phyloP scores from a whole-genome alignment of 129 eudicot species.

The Mikania micrantha region DNA sequence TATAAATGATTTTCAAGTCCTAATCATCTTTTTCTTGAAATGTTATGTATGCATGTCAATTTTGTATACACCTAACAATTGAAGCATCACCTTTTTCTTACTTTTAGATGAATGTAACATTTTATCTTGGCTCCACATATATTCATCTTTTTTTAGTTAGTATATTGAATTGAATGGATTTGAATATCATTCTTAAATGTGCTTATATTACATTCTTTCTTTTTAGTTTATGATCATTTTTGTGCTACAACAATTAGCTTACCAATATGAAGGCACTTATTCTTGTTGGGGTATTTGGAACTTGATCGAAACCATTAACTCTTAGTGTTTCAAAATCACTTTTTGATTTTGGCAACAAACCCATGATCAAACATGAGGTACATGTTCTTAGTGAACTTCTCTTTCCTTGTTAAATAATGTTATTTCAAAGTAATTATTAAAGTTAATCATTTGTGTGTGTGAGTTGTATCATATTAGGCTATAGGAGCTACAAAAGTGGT shows the following conservation, averaged over 20 bases:
- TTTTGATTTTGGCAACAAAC: constrained; percentile 94
- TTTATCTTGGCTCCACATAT: no score
- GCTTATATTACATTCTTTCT: constrained; percentile 16
- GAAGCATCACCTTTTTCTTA: no score
- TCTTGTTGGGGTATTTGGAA: constrained; percentile 98
- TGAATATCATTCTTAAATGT: neutral
- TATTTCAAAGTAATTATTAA: neutral
- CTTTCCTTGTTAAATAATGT: neutral
- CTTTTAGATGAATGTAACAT: no score
- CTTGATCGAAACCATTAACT: constrained; percentile 91
- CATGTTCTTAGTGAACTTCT: neutral
- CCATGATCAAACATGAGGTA: constrained; percentile 98
- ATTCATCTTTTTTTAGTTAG: no score
- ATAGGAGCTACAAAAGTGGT: constrained; percentile 92
- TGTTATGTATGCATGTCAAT: no score
- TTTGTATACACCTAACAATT: no score
- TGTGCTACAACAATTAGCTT: constrained; percentile 26
- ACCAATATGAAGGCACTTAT: constrained; percentile 88
- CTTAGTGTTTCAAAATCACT: constrained; percentile 93
- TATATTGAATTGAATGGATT: no score
- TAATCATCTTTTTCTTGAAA: no score
- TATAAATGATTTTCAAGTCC: no score
- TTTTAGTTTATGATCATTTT: constrained; percentile 10
- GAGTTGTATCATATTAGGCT: constrained; percentile 65
- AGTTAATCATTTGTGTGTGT: neutral